Conservation (phyloP, 345 rosid genomes). For the Bruguiera parviflora region DNA sequence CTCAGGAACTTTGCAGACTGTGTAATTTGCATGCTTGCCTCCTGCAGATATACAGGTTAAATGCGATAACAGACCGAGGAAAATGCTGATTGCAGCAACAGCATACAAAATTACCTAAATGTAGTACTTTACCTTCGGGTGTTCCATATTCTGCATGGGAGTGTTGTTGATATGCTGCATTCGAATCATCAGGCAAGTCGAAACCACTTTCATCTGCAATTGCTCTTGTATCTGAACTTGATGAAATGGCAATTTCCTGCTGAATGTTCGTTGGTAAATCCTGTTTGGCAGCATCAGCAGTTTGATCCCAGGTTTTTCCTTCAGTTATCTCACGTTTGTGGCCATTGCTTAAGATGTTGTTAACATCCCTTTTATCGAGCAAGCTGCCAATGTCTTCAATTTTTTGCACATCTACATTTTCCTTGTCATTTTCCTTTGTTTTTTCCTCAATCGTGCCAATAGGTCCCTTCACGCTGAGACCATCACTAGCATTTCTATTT, state of each 20-base stretch:
- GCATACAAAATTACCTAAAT: not conserved
- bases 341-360: constrained; percentile 2
- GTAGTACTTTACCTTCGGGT: constrained; percentile 18
- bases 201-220: constrained; percentile 19
- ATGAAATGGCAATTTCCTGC: constrained; percentile 5
- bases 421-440: constrained; percentile 11
- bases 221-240: constrained; percentile 27
- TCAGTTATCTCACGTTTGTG: not conserved
- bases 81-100: not conserved
- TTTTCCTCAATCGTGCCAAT: constrained; percentile 8
- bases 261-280: constrained; percentile 1
- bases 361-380: not conserved
- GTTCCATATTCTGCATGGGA: constrained; percentile 5
- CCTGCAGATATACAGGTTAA: not conserved
- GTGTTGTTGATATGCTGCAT: constrained; percentile 7
- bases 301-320: constrained; percentile 1
- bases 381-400: too few species aligned
- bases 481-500: not conserved
- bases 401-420: too few species aligned
- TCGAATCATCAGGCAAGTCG: constrained; percentile 13
- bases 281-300: not conserved
- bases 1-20: not conserved
- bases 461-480: constrained; percentile 1
- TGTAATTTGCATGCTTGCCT: not conserved
- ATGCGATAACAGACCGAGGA: not conserved